Base-by-base conservation (phyloP, 2,329 filamentous ascomycete species). In the Drechslera avenae region DNA sequence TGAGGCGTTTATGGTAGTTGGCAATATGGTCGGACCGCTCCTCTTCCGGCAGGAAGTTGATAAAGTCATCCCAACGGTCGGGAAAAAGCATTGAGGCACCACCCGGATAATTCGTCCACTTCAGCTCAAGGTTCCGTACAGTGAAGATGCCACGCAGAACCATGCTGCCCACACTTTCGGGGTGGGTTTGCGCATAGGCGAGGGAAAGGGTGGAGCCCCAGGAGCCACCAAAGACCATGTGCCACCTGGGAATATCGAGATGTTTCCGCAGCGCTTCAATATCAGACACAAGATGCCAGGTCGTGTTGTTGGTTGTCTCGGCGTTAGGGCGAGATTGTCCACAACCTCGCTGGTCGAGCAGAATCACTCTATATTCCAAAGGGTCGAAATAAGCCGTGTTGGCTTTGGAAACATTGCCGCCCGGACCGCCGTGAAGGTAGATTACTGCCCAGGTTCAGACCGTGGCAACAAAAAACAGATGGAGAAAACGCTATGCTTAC, bases 151-250 rank as follows among this genome's bases (percentile, higher is more conserved):
- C 78, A 13, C 76, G 68, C 4, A 79, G 61, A 9, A 79, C 69
- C 5, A 80, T 56, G 7, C 71, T 72, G 2, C 72, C 56, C 10
- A 76, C 73, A 10, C 59, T 58, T 0, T 71, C 63, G 1, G 78
- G 73, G 30, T 79, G 72, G 1, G 69, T 68, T 54, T 80, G 72
- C 1, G 78, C 65, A 57, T 80, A 80, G 18, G 74, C 68, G 0
- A 80, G 64, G 0, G 76, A 64, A 13, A 80, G 68, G 0, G 77
- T 77, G 3, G 75, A 76, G 28, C 78, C 78, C 78, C 78, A 80
- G 1, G 77, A 79, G 1, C 78, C 77, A 32, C 78, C 78, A 52
- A 79, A 81, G 3, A 80, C 73, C 34, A 73, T 48, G 47, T 68
- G 66, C 78, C 78, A 80, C 59, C 77, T 77, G 6, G 60, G 33